A percentile compares a stretch with the other conserved stretches of the same genome.
These are phyloP conservation scores for Fonsecaea erecta DNA, from an alignment of 2,329 filamentous ascomycete species.

Conservation along the genomic window DNA sequence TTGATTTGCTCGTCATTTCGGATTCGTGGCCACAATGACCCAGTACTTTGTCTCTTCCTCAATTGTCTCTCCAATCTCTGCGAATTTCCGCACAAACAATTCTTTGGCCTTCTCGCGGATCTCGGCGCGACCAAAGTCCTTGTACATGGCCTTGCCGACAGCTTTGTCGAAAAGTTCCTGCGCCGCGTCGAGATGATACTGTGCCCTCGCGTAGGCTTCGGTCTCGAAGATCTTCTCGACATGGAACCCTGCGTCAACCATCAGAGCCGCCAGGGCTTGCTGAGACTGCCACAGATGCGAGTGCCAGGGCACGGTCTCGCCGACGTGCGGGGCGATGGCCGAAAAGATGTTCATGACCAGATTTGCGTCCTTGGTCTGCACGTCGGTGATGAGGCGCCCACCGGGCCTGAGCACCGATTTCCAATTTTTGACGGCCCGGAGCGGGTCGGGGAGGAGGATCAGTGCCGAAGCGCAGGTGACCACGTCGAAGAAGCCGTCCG, in stretches of 20 bases:
- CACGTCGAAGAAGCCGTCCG: slow-evolving; percentile 22
- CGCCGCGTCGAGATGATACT: slow-evolving; percentile 10
- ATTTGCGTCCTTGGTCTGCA: slow-evolving; percentile 29
- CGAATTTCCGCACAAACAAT: slow-evolving; percentile 19
- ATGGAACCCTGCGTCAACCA: slow-evolving; percentile 21
- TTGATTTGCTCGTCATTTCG: background rate
- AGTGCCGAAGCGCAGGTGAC: slow-evolving; percentile 32
- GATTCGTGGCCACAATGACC: slow-evolving; percentile 22
- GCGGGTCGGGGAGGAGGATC: slow-evolving; percentile 25
- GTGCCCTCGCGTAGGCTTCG: slow-evolving; percentile 12
- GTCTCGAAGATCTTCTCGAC: slow-evolving; percentile 29
- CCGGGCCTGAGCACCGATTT: slow-evolving; percentile 16
- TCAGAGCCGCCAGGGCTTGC: slow-evolving; percentile 15
- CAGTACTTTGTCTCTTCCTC: slow-evolving; percentile 26
- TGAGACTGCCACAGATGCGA: slow-evolving; percentile 13
- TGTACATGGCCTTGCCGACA: slow-evolving; percentile 27
- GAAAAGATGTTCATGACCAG: slow-evolving; percentile 28
- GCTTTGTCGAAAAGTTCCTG: slow-evolving; percentile 19
- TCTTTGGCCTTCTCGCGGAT: slow-evolving; percentile 16
- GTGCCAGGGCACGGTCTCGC: slow-evolving; percentile 17
- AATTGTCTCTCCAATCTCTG: slow-evolving; percentile 9
- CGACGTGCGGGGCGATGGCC: slow-evolving; percentile 9
- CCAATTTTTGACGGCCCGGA: slow-evolving; percentile 25
- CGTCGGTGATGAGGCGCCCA: slow-evolving; percentile 31
- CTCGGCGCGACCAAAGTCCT: slow-evolving; percentile 15